Conservation (phyloP, 2,329 filamentous ascomycete species). For the Claviceps spartinae region DNA sequence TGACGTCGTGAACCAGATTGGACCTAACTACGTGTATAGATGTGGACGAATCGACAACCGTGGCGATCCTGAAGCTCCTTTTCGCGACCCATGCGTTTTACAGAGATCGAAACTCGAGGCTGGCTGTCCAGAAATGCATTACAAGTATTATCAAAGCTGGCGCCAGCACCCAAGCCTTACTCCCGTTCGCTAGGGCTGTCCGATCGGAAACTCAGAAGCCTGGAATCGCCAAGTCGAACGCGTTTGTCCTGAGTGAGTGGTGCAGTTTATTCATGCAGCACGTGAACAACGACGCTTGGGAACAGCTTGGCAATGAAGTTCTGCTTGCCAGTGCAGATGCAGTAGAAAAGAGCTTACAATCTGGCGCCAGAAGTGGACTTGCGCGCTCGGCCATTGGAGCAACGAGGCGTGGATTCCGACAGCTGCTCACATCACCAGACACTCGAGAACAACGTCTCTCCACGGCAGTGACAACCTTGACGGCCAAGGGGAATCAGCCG, state of each 20-base stretch:
- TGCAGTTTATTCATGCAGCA: conserved; percentile 66
- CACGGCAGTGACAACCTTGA: conserved; percentile 51
- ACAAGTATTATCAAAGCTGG: conserved; percentile 47
- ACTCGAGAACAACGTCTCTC: conserved; percentile 45
- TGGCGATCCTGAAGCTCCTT: conserved; percentile 53
- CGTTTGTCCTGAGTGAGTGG: conserved; percentile 88
- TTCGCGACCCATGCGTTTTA: conserved; percentile 85
- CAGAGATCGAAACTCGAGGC: conserved; percentile 69
- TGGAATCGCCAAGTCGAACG: conserved; percentile 63
- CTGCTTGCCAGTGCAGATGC: conserved; percentile 57
- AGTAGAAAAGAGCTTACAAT: conserved; percentile 63
- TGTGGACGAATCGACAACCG: conserved; percentile 34
- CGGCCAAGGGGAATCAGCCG: conserved; percentile 51
- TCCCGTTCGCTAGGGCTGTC: conserved; percentile 52
- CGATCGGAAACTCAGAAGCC: conserved; percentile 62
- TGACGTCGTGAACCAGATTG: conserved; percentile 11
- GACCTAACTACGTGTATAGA: conserved; percentile 15
- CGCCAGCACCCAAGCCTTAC: conserved; percentile 41
- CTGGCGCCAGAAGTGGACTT: conserved; percentile 49
- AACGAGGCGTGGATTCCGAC: conserved; percentile 66
- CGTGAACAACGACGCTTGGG: conserved; percentile 49
- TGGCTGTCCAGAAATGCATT: conserved; percentile 72
- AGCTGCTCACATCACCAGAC: conserved; percentile 47
- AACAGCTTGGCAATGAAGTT: conserved; percentile 49
- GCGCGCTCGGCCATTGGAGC: conserved; percentile 62